Evolutionary conservation across 345 rosid genomes (phyloP), one percentile per base, ranked within the genome.

Genomic region (Rhizophora apiculata): DNA sequence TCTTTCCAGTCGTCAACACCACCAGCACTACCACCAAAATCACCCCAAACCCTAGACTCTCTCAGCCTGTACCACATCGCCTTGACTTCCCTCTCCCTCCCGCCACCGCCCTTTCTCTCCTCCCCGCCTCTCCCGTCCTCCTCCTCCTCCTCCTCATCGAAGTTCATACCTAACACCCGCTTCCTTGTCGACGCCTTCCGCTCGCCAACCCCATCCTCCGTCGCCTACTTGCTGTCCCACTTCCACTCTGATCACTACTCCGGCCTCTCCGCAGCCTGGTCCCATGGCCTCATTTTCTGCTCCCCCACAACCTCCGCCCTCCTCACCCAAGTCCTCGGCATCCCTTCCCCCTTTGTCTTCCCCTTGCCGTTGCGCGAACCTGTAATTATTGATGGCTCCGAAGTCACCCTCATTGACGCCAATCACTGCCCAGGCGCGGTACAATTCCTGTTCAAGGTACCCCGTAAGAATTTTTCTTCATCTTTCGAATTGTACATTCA

Each of bases 361-460:
- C 64, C 87, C 0, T 62, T 94, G 65, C 87, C 90, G 7, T 27
- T 85, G 65, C 72, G 80, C 0, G 69, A 80, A 56, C 67, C 70
- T 0, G 79, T 85, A 39, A 2, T 72, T 16, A 70, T 94, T 56
- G 97, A 94, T 70, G 95, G 93, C 11, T 79, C 82, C 16, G 89
- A 88, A 69, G 88, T 89, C 67, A 77, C 73, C 3, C 74, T 94
- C 6, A 39, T 94, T 19, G 96, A 87, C 19, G 97, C 96, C 65
- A 91, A 94, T 62, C 97, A 91, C 64, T 91, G 97, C 76, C 98
- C 97, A 1, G 97, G 97, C 1, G 95, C 97, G 0, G 96, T 91
- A 5, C 91, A 88, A 82, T 88, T 94, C 76, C 71, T 94, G 68
- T 94, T 91, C 71, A 88, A 77, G 76, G 78, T 88, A 29, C 82